These are phyloP conservation scores for Serendipita sp. DNA, from an alignment of 768 basidiomycete genomes.

Conservation along the genomic window DNA sequence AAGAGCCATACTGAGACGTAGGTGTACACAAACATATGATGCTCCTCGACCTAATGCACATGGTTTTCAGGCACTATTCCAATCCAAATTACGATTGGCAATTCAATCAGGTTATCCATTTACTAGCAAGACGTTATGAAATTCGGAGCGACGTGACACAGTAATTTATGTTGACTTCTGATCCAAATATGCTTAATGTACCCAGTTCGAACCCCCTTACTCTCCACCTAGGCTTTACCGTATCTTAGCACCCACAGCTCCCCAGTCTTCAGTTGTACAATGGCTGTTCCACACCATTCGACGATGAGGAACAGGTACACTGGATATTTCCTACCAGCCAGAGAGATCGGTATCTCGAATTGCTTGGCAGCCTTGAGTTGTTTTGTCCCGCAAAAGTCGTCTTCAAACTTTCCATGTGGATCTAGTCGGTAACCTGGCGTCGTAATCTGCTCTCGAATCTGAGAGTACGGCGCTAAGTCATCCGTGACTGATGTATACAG, in stretches of 20 bases:
- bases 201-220: no score
- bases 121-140: no score
- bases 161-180: no score
- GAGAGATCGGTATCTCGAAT: not conserved
- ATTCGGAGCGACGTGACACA: no score
- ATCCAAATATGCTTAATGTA: no score
- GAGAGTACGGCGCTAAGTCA: not conserved
- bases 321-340: not conserved
- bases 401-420: not conserved
- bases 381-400: not conserved
- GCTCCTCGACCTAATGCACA: no score
- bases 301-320: not conserved
- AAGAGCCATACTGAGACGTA: no score
- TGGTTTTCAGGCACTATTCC: no score
- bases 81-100: no score
- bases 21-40: no score
- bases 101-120: no score
- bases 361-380: not conserved
- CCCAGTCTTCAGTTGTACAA: not conserved
- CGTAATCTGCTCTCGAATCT: not conserved
- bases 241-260: conserved; percentile 2
- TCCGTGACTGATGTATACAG: not conserved
- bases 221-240: not conserved
- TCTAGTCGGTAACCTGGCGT: not conserved
- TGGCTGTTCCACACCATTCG: not conserved